A percentile compares a stretch with the other conserved stretches of the same genome.
phyloP scores from a whole-genome alignment of 2,329 filamentous ascomycete genomes.

The Davidsoniella virescens region DNA sequence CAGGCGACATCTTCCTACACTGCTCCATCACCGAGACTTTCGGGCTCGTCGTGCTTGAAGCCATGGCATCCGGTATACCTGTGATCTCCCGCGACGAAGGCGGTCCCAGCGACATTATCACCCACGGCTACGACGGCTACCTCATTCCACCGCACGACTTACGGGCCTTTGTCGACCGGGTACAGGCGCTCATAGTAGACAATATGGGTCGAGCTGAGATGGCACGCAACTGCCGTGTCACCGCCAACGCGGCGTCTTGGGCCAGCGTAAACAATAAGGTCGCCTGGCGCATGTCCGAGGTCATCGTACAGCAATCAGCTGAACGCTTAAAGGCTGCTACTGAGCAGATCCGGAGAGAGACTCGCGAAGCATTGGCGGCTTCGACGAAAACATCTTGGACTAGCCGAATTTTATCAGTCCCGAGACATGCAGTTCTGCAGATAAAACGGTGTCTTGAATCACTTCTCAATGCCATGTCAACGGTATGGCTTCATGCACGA shows the following conservation, averaged over 20 bases:
- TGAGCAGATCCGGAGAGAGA: conserved; percentile 18
- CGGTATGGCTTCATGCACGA: conserved; percentile 22
- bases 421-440: too few relatives aligned
- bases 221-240: conserved; percentile 30
- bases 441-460: too few relatives aligned
- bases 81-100: conserved; percentile 54
- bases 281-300: conserved; percentile 44
- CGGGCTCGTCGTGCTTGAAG: conserved; percentile 52
- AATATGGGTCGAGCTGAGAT: conserved; percentile 28
- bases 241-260: conserved; percentile 51
- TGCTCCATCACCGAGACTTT: conserved; percentile 59
- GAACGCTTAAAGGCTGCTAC: conserved; percentile 10
- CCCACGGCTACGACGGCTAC: conserved; percentile 42
- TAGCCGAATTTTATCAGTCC: too few relatives aligned
- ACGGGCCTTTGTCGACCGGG: conserved; percentile 37
- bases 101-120: conserved; percentile 51
- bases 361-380: not conserved
- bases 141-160: conserved; percentile 44
- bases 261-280: conserved; percentile 56
- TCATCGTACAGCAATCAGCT: conserved; percentile 27
- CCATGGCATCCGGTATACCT: conserved; percentile 54
- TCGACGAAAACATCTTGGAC: too few relatives aligned
- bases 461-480: too few relatives aligned
- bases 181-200: conserved; percentile 33
- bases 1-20: conserved; percentile 53